Base-by-base conservation (phyloP, 208 protist genomes). In the Polymyxa betae region DNA sequence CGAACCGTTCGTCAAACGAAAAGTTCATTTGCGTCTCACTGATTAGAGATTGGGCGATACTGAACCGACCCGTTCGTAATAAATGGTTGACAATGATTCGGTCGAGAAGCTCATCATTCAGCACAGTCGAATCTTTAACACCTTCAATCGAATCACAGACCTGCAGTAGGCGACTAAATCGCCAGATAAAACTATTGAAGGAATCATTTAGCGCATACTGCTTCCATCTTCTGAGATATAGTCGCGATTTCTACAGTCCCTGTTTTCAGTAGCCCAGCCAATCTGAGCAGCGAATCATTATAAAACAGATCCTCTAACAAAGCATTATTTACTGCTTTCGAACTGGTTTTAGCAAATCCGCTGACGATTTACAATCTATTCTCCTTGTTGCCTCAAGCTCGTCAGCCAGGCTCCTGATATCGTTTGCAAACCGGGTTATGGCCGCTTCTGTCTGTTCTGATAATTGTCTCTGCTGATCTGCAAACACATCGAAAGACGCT, bases 31-130 rank as follows among this genome's bases (percentile, higher is more conserved):
- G 5, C 16, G 72, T 82, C n/a, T 82, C 72, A 5, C 35, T 35
- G n/a, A 82, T 82, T n/a, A 82, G n/a, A 5, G n/a, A 82, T 40
- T 82, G 5, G 16, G 72, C 72, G 5, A 35, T 20, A 20, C 35
- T n/a, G 5, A 82, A 40, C 35, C n/a, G 16, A 45, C 72, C 72
- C 5, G 35, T 20, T 82, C 72, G 5, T 20, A 82, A n/a, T 12
- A 82, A 82, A 82, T 82, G 72, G 35, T 82, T 5, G 72, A 82
- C 40, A 82, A 82, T 82, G 5, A 82, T 82, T 20, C 72, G 72
- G n/a, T 82, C 72, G 5, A 82, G n/a, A 12, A 82, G 72, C 35
- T 5, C 35, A 40, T 5, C 5, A 82, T 82, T n/a, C 5, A 82
- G 72, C 72, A 43, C 72, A 5, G 49, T 5, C 12, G 5, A 60